Conservation (phyloP, 305 asterid genomes). For the Ilex paraguariensis region DNA sequence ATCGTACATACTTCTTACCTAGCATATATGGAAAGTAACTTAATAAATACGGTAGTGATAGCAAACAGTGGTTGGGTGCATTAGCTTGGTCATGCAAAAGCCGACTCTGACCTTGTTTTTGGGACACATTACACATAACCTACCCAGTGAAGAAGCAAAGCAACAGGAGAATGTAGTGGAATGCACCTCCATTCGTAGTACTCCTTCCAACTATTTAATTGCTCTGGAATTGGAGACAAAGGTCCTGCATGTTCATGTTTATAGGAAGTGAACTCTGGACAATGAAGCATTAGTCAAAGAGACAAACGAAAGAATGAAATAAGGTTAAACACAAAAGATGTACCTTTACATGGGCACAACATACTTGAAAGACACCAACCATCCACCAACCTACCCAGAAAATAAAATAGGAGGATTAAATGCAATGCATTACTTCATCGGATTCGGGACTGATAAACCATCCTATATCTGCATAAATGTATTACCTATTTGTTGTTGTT, state of each 20-base stretch:
- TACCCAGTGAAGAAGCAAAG: conserved; percentile 96
- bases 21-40: too few relatives aligned
- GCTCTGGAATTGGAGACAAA: conserved; percentile 30
- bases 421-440: neutral
- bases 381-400: conserved; percentile 34
- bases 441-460: too few relatives aligned
- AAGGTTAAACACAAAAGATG: conserved; percentile 5
- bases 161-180: conserved; percentile 73
- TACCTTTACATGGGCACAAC: conserved; percentile 88
- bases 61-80: too few relatives aligned
- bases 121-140: conserved; percentile 13
- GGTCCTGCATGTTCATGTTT: conserved; percentile 41
- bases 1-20: too few relatives aligned
- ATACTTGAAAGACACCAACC: conserved; percentile 55
- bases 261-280: conserved; percentile 1
- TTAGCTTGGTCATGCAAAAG: neutral
- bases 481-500: too few relatives aligned
- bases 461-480: too few relatives aligned
- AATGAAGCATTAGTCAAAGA: neutral
- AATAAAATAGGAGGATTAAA: neutral
- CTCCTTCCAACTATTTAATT: conserved; percentile 64
- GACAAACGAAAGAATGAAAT: neutral
- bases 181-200: conserved; percentile 91
- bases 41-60: too few relatives aligned
- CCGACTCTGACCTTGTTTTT: neutral